Percentiles rank a stretch among this genome's conserved stretches.
These are phyloP conservation scores for Yamadazyma diospyri DNA, from an alignment of 1,139 yeast species.

Conservation along the genomic window DNA sequence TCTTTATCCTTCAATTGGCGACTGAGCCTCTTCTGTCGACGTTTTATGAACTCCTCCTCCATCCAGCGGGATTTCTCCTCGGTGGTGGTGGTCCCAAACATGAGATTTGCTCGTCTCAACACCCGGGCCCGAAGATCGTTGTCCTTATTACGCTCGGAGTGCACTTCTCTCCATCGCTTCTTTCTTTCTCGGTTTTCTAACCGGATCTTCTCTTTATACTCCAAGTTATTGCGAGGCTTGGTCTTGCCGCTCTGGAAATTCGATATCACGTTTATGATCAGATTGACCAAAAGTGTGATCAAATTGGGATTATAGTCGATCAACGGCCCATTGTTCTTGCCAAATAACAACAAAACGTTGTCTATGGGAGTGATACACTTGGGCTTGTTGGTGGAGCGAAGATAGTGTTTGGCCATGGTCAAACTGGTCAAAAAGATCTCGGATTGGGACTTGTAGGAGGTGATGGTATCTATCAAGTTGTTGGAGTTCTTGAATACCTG, in stretches of 20 bases:
- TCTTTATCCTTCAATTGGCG: slow-evolving; percentile 21
- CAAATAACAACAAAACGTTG: slow-evolving; percentile 14
- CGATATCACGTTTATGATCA: slow-evolving; percentile 29
- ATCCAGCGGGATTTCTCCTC: slow-evolving; percentile 67
- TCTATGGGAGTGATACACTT: slow-evolving; percentile 14
- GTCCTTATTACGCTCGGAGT: slow-evolving; percentile 78
- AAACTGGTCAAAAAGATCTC: slow-evolving; percentile 32
- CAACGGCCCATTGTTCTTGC: slow-evolving; percentile 11
- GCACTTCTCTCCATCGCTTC: slow-evolving; percentile 86
- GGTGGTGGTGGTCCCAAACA: slow-evolving; percentile 62
- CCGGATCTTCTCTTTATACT: slow-evolving; percentile 55
- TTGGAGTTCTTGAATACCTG: slow-evolving; percentile 17
- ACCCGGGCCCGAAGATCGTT: slow-evolving; percentile 81
- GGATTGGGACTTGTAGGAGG: slow-evolving; percentile 25
- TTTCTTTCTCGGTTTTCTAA: slow-evolving; percentile 81
- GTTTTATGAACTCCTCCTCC: slow-evolving; percentile 62
- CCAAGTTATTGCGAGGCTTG: slow-evolving; percentile 31
- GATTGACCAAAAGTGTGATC: slow-evolving; percentile 27
- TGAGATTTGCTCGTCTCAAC: slow-evolving; percentile 60
- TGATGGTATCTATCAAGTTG: slow-evolving; percentile 15
- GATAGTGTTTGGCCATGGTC: slow-evolving; percentile 35
- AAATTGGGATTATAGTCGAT: slow-evolving; percentile 15
- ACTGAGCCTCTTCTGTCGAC: slow-evolving; percentile 58
- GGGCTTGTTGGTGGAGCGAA: slow-evolving; percentile 15
- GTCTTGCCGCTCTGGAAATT: slow-evolving; percentile 19